Conservation (phyloP, 257 asterid species). For the Prunella vulgaris region DNA sequence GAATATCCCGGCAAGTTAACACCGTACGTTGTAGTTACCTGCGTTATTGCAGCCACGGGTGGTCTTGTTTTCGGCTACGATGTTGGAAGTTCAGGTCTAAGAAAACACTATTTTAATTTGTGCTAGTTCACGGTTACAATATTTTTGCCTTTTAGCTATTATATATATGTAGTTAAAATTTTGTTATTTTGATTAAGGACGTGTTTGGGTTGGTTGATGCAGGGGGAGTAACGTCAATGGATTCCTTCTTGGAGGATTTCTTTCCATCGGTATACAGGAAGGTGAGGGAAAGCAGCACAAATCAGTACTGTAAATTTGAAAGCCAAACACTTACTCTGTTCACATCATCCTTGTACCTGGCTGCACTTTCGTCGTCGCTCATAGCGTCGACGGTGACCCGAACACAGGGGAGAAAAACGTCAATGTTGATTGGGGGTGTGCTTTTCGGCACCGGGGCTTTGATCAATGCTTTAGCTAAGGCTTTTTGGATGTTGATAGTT, state of each 20-base stretch:
- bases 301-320: no score
- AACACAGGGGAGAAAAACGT: slow-evolving; percentile 8
- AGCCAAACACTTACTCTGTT: no score
- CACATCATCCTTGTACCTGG: no score
- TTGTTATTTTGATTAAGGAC: not conserved
- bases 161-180: no score
- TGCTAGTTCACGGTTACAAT: no score
- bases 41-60: slow-evolving; percentile 22
- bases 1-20: slow-evolving; percentile 25
- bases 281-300: no score
- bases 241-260: slow-evolving; percentile 25
- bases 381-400: slow-evolving; percentile 13
- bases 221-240: slow-evolving; percentile 45
- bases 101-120: no score
- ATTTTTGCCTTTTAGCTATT: no score
- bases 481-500: slow-evolving; percentile 16
- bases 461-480: slow-evolving; percentile 16
- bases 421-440: slow-evolving; percentile 28
- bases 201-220: not conserved
- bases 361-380: slow-evolving; percentile 13
- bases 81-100: slow-evolving; percentile 36
- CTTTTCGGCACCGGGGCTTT: slow-evolving; percentile 29
- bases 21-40: not conserved
- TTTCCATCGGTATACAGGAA: no score
- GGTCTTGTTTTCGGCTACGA: slow-evolving; percentile 40